Percentiles rank a stretch among this genome's conserved stretches.
These are phyloP conservation scores for Penicillium sp. DNA, from an alignment of 2,329 filamentous ascomycete genomes.

Conservation along the genomic window DNA sequence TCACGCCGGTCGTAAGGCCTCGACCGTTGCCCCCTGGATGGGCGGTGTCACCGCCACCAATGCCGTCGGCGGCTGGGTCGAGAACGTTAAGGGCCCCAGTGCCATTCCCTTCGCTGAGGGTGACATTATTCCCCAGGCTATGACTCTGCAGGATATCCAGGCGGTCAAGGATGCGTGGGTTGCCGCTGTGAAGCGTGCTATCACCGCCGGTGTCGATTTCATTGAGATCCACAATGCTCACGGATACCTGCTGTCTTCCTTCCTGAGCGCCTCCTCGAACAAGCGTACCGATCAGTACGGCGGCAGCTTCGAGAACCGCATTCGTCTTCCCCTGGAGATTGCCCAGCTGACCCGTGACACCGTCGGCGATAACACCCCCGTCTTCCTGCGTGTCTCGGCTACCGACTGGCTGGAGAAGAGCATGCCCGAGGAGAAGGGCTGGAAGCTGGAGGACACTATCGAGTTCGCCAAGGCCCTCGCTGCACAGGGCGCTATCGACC, in stretches of 20 bases:
- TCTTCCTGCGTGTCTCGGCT: slow-evolving; percentile 71
- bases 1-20: slow-evolving; percentile 71
- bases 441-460: slow-evolving; percentile 66
- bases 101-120: slow-evolving; percentile 63
- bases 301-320: slow-evolving; percentile 62
- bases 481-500: slow-evolving; percentile 68
- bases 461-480: slow-evolving; percentile 68
- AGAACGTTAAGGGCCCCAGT: slow-evolving; percentile 59
- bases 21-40: slow-evolving; percentile 56
- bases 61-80: slow-evolving; percentile 56
- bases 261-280: slow-evolving; percentile 69
- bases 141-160: slow-evolving; percentile 70
- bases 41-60: slow-evolving; percentile 46
- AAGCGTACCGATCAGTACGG: slow-evolving; percentile 61
- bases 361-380: slow-evolving; percentile 67
- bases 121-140: slow-evolving; percentile 64
- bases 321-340: slow-evolving; percentile 66
- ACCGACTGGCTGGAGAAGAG: slow-evolving; percentile 73
- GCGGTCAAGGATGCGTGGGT: slow-evolving; percentile 64
- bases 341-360: slow-evolving; percentile 61
- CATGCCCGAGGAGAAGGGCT: slow-evolving; percentile 57
- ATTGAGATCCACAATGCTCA: slow-evolving; percentile 80
- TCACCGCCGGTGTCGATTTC: slow-evolving; percentile 71
- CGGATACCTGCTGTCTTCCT: slow-evolving; percentile 72
- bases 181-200: slow-evolving; percentile 58